Conservation (phyloP, 169 alveolate species). For the Plasmodium sp. region DNA sequence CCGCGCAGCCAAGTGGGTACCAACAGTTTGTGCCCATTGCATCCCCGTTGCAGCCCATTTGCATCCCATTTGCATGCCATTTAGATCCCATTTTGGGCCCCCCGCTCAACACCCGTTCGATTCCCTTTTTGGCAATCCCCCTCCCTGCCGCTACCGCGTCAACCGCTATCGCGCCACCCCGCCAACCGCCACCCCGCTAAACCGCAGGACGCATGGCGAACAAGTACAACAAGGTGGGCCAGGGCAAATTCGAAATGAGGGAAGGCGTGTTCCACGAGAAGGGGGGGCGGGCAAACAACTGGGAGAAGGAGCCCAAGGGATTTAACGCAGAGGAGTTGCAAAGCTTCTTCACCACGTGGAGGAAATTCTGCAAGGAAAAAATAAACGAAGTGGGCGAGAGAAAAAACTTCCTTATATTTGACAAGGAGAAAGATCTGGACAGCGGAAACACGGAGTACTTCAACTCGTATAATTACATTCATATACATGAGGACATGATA, state of each 20-base stretch:
- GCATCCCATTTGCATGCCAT: background rate
- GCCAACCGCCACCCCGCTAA: too few relatives aligned
- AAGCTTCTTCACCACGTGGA: conserved; percentile 31
- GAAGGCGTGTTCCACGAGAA: conserved; percentile 33
- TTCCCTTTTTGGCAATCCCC: background rate
- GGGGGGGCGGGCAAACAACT: background rate
- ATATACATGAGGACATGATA: conserved; percentile 98
- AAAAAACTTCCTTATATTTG: conserved; percentile 35
- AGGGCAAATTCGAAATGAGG: conserved; percentile 32
- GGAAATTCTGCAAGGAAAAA: conserved; percentile 21
- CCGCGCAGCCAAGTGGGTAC: background rate
- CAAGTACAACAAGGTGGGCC: conserved; percentile 19
- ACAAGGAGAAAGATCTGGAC: conserved; percentile 46
- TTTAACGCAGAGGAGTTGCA: conserved; percentile 37
- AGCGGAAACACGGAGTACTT: conserved; percentile 87
- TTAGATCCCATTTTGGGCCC: background rate
- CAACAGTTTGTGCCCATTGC: background rate
- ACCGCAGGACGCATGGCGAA: conserved; percentile 1
- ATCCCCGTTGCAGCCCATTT: background rate
- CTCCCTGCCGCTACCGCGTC: background rate
- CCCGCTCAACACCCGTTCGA: background rate
- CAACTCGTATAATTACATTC: conserved; percentile 96
- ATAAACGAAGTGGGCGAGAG: conserved; percentile 8
- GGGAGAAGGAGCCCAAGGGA: background rate
- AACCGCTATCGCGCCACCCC: too few relatives aligned